A percentile compares a stretch with the other conserved stretches of the same genome.
These are phyloP conservation scores for Gossypium lobatum DNA, from an alignment of 441 rosid species.

Conservation along the genomic window DNA sequence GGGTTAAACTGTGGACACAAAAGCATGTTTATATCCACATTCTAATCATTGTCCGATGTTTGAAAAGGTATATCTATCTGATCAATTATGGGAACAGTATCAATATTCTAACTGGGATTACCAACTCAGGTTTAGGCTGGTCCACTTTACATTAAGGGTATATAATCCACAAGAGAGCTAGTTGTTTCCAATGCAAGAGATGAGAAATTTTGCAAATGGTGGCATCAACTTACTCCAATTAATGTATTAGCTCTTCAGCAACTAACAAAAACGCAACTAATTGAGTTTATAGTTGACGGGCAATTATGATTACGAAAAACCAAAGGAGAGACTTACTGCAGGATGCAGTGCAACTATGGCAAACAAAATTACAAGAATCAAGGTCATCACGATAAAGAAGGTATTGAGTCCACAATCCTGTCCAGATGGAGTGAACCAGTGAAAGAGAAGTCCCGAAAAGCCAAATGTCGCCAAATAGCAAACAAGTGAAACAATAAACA, in stretches of 20 bases:
- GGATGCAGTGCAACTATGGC: slow-evolving; percentile 81
- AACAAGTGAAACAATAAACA: slow-evolving; percentile 68
- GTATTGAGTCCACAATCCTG: slow-evolving; percentile 91
- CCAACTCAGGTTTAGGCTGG: background rate
- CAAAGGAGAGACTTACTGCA: slow-evolving; percentile 49
- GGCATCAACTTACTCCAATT: background rate
- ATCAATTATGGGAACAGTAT: background rate
- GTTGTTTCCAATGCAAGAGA: too few relatives aligned
- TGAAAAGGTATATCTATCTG: background rate
- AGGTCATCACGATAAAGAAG: slow-evolving; percentile 62
- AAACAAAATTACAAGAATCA: slow-evolving; percentile 57
- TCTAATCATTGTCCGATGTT: background rate
- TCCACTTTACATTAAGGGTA: background rate
- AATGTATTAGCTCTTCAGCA: background rate
- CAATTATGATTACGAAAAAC: background rate
- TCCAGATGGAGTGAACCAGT: slow-evolving; percentile 90
- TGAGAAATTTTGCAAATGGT: background rate
- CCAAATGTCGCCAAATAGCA: slow-evolving; percentile 75
- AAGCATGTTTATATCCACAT: background rate
- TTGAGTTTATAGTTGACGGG: background rate
- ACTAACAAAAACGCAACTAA: background rate
- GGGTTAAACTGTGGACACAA: background rate
- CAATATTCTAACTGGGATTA: background rate
- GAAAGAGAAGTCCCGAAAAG: slow-evolving; percentile 91
- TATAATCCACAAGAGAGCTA: slow-evolving; percentile 1